Conservation (phyloP, 106 monocot species). For the Agapanthus africanus region DNA sequence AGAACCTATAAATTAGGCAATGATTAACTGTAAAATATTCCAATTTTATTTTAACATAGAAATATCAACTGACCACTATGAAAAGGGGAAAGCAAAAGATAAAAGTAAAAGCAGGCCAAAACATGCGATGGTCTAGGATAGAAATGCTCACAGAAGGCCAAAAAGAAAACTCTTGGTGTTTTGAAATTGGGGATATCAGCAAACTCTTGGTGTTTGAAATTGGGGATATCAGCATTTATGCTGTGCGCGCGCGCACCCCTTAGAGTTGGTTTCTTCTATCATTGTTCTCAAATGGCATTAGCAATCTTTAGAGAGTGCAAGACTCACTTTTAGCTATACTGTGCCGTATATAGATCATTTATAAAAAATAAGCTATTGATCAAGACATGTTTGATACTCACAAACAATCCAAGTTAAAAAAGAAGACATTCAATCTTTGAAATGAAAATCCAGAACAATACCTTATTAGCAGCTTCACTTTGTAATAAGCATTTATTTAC, state of each 20-base stretch:
- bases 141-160: background rate
- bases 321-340: too few species aligned
- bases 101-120: background rate
- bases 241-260: too few species aligned
- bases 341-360: too few species aligned
- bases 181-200: background rate
- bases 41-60: background rate
- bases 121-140: background rate
- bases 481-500: conserved; percentile 87
- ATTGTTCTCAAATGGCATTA: too few species aligned
- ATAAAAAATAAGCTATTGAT: too few species aligned
- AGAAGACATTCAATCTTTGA: background rate
- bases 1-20: conserved; percentile 86
- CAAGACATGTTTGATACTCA: background rate
- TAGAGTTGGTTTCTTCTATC: too few species aligned
- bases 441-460: conserved; percentile 16
- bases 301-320: too few species aligned
- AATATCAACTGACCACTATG: background rate
- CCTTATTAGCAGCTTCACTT: conserved; percentile 78
- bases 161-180: background rate
- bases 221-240: too few species aligned
- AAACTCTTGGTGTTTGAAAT: too few species aligned
- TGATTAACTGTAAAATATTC: conserved; percentile 7
- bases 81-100: background rate
- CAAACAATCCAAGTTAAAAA: background rate